Percentiles rank a stretch among this genome's conserved stretches.
Conservation (phyloP, 306 rosid genomes). For the Rosa rugosa region DNA sequence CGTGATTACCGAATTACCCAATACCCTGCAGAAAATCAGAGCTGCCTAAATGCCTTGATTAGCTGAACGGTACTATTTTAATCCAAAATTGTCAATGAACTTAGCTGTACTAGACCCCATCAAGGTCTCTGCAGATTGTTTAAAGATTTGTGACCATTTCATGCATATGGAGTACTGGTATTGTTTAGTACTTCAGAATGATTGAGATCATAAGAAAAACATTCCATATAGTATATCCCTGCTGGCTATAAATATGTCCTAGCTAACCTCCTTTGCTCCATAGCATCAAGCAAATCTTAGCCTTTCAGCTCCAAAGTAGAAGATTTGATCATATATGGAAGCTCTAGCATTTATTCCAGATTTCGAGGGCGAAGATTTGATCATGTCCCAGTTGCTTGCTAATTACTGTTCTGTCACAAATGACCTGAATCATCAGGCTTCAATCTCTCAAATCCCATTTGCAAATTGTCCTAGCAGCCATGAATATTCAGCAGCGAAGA, state of each 20-base stretch:
- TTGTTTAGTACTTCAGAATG: constrained; percentile 28
- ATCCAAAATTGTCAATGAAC: constrained; percentile 10
- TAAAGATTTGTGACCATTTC: constrained; percentile 28
- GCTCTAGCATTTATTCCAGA: constrained; percentile 43
- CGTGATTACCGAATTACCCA: not conserved
- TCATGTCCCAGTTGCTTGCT: constrained; percentile 57
- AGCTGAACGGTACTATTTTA: not conserved
- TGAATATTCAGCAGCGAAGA: constrained; percentile 25
- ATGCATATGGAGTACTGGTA: not conserved
- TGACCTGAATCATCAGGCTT: constrained; percentile 35
- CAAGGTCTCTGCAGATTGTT: constrained; percentile 22
- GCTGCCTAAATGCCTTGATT: not conserved
- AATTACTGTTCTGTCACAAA: constrained; percentile 25
- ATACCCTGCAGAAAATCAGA: not conserved
- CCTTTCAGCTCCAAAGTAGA: constrained; percentile 12
- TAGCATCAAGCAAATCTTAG: constrained; percentile 29
- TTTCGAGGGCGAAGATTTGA: constrained; percentile 51
- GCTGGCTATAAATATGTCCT: constrained; percentile 40
- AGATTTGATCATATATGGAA: constrained; percentile 42
- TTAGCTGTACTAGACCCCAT: constrained; percentile 31
- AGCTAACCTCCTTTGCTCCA: constrained; percentile 13
- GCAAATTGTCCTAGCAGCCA: constrained; percentile 48
- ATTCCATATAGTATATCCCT: not conserved
- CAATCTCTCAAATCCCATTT: constrained; percentile 47
- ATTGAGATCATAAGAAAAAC: not conserved